phyloP scores from a whole-genome alignment of 768 basidiomycete species.

The Mycena pura region DNA sequence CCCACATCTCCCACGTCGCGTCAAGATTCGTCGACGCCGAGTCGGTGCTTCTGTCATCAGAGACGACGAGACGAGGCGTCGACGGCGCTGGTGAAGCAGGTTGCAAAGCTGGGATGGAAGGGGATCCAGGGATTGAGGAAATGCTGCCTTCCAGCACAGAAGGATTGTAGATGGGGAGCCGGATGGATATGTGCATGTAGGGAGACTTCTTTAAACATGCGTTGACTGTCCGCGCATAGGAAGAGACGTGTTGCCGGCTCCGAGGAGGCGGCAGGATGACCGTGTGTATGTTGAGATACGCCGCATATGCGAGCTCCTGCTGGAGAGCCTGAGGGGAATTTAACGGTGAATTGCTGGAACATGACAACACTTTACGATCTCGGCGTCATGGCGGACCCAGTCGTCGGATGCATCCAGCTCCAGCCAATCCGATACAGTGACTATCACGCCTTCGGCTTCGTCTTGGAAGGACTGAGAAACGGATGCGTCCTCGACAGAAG shows the following conservation, averaged over 20 bases:
- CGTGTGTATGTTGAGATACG: conserved; percentile 87
- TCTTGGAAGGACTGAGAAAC: conserved; percentile 48
- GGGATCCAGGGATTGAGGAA: conserved; percentile 32
- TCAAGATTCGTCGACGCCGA: conserved; percentile 65
- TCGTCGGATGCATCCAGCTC: conserved; percentile 93
- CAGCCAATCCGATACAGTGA: conserved; percentile 91
- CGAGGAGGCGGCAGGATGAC: conserved; percentile 90
- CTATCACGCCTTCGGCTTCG: conserved; percentile 75
- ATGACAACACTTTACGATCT: conserved; percentile 69
- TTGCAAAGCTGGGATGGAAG: conserved; percentile 9
- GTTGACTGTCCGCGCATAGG: conserved; percentile 92
- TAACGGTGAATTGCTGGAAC: conserved; percentile 20
- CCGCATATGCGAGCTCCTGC: conserved; percentile 92
- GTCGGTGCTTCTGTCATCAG: conserved; percentile 42
- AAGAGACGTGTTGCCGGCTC: conserved; percentile 82
- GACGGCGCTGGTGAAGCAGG: conserved; percentile 27
- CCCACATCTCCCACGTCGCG: conserved; percentile 99
- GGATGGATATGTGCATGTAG: conserved; percentile 81
- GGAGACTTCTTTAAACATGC: conserved; percentile 73
- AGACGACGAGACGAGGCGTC: conserved; percentile 46
- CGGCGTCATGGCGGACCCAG: conserved; percentile 94
- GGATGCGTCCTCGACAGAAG: conserved; percentile 12
- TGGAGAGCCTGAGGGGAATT: conserved; percentile 72
- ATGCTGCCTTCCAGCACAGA: conserved; percentile 55
- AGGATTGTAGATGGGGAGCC: conserved; percentile 84